Base-by-base conservation (phyloP, 1,284 basidiomycete genomes). In the Clitocybe nebularis region DNA sequence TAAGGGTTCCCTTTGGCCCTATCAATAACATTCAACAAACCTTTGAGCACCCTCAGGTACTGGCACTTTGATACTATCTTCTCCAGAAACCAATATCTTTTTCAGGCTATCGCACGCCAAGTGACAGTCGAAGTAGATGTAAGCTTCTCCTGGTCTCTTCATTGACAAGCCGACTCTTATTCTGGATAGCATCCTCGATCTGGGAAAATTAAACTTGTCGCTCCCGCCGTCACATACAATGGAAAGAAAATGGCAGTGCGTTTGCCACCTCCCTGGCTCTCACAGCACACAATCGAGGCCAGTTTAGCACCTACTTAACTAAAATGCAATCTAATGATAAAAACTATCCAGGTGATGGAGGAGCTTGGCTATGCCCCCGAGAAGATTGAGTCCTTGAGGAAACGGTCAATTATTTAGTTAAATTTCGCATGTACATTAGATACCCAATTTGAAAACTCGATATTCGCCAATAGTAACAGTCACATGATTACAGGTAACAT, bases 1-100 rank as follows among this genome's bases (percentile, higher is more conserved):
- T n/a, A 47, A 88, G 89, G 4, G 76, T 95, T 23, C 93, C 92
- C 3, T 90, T 90, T 62, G 90, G 89, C 11, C 92, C 91, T 10
- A 95, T 98, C 68, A 95, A 96, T 62, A 88, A 93, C 54, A 91
- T 98, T 49, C 61, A 74, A 37, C 83, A 93, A 59, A 94, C 94
- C 1, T 97, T 97, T 58, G 77, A 81, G 32, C 94, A 97, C 66
- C 90, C 92, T 1, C 94, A 98, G 66, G 89, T 81, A 32, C 5
- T 22, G 26, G 11, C 14, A 28, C 26, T 23, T 44, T 19, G 21
- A 25, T 25, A 14, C 23, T 6, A 5, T 14, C 22, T n/a, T 19
- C 35, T 23, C 38, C 17, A 21, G 11, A 11, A 7, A 21, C 4
- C 26, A 21, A 5, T 26, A 21, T 24, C 7, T 17, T 16, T 36